phyloP scores from a whole-genome alignment of 139 green algal species.

The Pseudopediastrum boryanum region DNA sequence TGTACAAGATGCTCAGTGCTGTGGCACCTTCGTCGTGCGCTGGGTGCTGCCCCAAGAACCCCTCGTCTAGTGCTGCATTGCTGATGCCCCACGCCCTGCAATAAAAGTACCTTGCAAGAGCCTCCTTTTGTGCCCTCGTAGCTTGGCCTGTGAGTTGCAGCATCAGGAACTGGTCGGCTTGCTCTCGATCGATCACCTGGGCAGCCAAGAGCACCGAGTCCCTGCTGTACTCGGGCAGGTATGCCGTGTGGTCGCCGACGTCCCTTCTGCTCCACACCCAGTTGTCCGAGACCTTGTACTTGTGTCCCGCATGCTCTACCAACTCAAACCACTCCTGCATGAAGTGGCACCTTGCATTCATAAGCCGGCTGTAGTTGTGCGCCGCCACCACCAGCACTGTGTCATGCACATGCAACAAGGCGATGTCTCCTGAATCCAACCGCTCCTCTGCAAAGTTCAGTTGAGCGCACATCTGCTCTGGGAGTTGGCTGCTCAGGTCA shows the following conservation, averaged over 20 bases:
- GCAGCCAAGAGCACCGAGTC: not conserved
- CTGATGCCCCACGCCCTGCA: conserved; percentile 10
- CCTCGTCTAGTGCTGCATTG: not conserved
- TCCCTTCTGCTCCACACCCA: not conserved
- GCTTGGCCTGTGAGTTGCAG: not conserved
- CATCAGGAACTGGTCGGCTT: not conserved
- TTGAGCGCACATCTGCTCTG: not conserved
- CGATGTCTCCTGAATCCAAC: not conserved
- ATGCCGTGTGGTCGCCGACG: not conserved
- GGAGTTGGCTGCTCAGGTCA: not conserved
- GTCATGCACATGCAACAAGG: not conserved
- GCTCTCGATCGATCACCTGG: not conserved
- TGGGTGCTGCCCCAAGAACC: not conserved
- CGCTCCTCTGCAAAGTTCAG: not conserved
- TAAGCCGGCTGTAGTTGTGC: conserved; percentile 8
- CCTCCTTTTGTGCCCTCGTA: not conserved
- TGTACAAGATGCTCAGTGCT: not conserved
- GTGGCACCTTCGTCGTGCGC: not conserved
- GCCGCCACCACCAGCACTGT: not conserved
- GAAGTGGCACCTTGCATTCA: not conserved
- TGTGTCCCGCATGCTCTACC: conserved; percentile 2
- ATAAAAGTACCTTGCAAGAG: not conserved
- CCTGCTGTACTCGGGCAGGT: not conserved
- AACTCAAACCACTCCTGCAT: conserved; percentile 4
- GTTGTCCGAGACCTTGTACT: not conserved